Evolutionary conservation across 306 rosid species (phyloP).

Genomic region (Luffa aegyptiaca): DNA sequence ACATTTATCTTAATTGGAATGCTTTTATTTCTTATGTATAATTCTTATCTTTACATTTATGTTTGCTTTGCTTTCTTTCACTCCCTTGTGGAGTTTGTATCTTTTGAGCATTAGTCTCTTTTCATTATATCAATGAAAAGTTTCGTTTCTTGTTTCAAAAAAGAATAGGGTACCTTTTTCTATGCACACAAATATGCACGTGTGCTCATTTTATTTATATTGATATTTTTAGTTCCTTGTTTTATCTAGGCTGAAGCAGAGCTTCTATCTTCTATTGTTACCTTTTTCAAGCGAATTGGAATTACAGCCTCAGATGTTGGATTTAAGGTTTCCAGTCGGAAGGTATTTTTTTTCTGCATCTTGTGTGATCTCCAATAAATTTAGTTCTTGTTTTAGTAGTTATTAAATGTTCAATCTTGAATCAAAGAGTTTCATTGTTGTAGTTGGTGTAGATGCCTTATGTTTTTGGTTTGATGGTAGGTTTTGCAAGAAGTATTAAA

Average conservation of each 20-base stretch:
- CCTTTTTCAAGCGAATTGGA: constrained; percentile 79
- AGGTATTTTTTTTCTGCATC: constrained; percentile 33
- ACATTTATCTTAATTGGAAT: too few species aligned
- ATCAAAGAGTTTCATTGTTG: not conserved
- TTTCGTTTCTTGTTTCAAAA: too few species aligned
- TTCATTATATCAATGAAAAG: too few species aligned
- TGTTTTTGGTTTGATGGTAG: constrained; percentile 26
- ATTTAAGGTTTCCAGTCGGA: constrained; percentile 92
- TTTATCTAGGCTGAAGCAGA: constrained; percentile 86
- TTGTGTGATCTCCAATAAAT: not conserved
- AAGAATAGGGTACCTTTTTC: not conserved
- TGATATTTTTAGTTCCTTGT: not conserved
- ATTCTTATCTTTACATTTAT: too few species aligned
- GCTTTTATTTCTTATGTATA: too few species aligned
- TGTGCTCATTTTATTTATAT: not conserved
- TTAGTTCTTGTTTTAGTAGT: not conserved
- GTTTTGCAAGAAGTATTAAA: constrained; percentile 81
- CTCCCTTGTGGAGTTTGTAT: too few species aligned
- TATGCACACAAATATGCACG: not conserved
- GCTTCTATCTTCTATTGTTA: constrained; percentile 74
- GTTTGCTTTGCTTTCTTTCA: too few species aligned
- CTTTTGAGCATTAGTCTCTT: too few species aligned
- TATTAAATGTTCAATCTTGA: not conserved
- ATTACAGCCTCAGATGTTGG: constrained; percentile 87
- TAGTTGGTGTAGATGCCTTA: not conserved